Percentiles rank a stretch among this genome's conserved stretches.
phyloP scores from a whole-genome alignment of 352 stramenopile genomes.

The Phytophthora fragariaefolia region DNA sequence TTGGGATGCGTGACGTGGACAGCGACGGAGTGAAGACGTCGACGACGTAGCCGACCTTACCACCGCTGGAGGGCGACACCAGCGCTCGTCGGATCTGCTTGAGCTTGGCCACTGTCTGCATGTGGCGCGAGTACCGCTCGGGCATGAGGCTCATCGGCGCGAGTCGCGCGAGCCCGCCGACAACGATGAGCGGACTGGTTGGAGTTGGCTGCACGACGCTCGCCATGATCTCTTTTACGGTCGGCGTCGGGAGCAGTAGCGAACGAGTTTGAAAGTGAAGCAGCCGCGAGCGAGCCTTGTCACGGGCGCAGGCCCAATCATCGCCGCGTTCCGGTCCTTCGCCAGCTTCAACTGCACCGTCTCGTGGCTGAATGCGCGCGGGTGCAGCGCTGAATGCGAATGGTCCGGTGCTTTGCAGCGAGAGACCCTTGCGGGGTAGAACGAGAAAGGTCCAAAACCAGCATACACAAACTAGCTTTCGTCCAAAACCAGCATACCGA shows the following conservation, averaged over 20 bases:
- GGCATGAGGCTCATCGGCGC: conserved; percentile 20
- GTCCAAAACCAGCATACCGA: too few species aligned
- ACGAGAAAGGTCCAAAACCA: too few species aligned
- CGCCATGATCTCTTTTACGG: not conserved
- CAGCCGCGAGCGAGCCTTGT: not conserved
- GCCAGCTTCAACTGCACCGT: conserved; percentile 16
- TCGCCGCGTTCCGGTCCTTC: conserved; percentile 21
- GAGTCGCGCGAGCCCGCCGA: conserved; percentile 17
- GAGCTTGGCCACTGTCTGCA: conserved; percentile 24
- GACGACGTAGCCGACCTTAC: conserved; percentile 14
- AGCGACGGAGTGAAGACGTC: conserved; percentile 28
- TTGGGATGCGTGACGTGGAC: conserved; percentile 20
- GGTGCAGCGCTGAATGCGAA: conserved; percentile 8
- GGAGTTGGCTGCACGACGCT: conserved; percentile 1
- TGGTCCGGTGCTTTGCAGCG: conserved; percentile 13
- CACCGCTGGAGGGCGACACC: not conserved
- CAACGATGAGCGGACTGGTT: not conserved
- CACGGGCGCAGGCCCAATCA: not conserved
- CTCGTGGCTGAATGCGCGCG: conserved; percentile 16
- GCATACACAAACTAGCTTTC: too few species aligned
- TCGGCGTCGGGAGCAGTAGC: conserved; percentile 3
- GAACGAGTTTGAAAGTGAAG: conserved; percentile 18
- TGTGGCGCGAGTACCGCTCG: conserved; percentile 31
- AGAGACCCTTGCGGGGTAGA: not conserved
- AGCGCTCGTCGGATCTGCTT: conserved; percentile 27